phyloP scores from a whole-genome alignment of 2,329 filamentous ascomycete species.

The Epichloe uncinata region DNA sequence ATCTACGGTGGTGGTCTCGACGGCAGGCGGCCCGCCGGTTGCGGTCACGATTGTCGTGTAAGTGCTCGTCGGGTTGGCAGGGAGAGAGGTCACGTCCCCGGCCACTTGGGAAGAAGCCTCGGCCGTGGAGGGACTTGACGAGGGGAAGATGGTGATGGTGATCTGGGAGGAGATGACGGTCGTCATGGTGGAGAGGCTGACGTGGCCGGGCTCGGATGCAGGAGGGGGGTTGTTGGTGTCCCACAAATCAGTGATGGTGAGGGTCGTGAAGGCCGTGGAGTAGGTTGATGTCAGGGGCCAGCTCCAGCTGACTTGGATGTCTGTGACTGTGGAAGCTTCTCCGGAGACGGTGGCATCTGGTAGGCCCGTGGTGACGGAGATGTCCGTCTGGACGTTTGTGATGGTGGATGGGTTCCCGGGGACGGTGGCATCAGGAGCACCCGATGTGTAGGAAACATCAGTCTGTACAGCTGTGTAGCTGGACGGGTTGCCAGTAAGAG shows the following conservation, averaged over 20 bases:
- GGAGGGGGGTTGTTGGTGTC: conserved; percentile 5
- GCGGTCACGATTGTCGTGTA: conserved; percentile 20
- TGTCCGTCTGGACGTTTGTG: conserved; percentile 17
- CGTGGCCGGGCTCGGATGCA: background rate
- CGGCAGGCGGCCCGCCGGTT: conserved; percentile 15
- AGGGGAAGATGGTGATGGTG: conserved; percentile 13
- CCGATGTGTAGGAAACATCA: conserved; percentile 12
- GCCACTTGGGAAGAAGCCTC: conserved; percentile 10
- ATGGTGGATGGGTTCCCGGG: conserved; percentile 17
- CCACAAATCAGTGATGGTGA: conserved; percentile 20
- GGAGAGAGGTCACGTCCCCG: conserved; percentile 12
- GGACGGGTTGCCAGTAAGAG: conserved; percentile 15
- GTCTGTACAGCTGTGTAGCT: conserved; percentile 12
- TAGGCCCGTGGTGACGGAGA: conserved; percentile 16
- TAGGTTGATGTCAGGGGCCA: conserved; percentile 8
- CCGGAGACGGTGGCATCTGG: conserved; percentile 21
- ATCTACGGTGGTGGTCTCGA: conserved; percentile 21
- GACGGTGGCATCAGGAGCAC: conserved; percentile 15
- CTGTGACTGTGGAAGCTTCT: conserved; percentile 19
- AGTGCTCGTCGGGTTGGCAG: conserved; percentile 12
- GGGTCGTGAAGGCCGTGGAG: conserved; percentile 11
- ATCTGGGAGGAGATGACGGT: conserved; percentile 12
- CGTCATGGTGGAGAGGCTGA: conserved; percentile 10
- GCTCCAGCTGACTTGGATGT: conserved; percentile 13
- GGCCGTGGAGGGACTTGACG: background rate